phyloP scores from a whole-genome alignment of 2,329 filamentous ascomycete species.

The Biscogniauxia sp. region DNA sequence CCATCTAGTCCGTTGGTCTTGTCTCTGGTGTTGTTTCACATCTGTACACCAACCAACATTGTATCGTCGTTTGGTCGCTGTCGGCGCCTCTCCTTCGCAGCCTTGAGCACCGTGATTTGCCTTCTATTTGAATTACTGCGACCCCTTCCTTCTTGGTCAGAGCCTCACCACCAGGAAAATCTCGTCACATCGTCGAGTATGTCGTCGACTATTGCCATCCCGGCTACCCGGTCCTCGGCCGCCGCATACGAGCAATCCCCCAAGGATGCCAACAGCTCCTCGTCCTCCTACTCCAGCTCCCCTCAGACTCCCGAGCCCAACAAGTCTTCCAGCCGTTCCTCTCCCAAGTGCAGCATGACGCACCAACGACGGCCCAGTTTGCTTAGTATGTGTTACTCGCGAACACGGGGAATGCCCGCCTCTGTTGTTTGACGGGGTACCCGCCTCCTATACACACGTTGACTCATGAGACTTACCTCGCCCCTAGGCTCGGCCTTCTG shows the following conservation, averaged over 20 bases:
- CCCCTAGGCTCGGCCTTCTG: constrained; percentile 65
- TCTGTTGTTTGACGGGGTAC: neutral
- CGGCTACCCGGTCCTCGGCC: constrained; percentile 41
- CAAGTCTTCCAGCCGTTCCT: constrained; percentile 36
- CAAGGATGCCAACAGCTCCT: constrained; percentile 49
- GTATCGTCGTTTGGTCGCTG: neutral
- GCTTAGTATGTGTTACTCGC: constrained; percentile 47
- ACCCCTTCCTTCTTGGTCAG: neutral
- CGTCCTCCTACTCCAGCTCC: constrained; percentile 58
- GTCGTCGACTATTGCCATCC: constrained; percentile 71
- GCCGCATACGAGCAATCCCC: constrained; percentile 37
- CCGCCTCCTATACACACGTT: constrained; percentile 7
- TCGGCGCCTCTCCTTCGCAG: neutral
- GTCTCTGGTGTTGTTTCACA: constrained; percentile 10
- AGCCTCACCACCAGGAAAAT: neutral
- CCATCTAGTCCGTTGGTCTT: neutral
- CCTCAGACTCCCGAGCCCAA: constrained; percentile 44
- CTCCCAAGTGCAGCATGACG: constrained; percentile 41
- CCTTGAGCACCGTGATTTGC: neutral
- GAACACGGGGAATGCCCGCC: neutral
- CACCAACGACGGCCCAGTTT: constrained; percentile 61
- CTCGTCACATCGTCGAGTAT: constrained; percentile 37
- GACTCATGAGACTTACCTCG: constrained; percentile 21
- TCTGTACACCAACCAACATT: neutral
- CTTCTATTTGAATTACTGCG: neutral